phyloP scores from a whole-genome alignment of 2,329 filamentous ascomycete species.

The Tolypocladium ophioglossoides region DNA sequence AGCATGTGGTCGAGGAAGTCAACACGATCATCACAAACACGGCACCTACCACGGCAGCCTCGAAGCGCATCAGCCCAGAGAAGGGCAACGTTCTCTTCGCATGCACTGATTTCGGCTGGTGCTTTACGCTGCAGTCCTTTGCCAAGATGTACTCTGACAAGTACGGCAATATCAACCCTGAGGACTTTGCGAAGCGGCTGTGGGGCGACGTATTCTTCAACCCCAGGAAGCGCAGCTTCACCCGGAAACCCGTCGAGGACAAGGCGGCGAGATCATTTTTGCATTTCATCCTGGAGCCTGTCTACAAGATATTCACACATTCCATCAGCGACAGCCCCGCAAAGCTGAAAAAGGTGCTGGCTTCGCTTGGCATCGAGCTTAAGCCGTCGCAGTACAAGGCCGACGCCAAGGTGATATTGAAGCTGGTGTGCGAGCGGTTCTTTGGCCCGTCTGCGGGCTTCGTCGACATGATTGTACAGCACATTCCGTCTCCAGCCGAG shows the following conservation, averaged over 20 bases:
- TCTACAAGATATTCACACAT: constrained; percentile 95
- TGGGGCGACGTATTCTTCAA: constrained; percentile 99
- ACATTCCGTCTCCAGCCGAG: constrained; percentile 77
- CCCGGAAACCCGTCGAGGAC: constrained; percentile 74
- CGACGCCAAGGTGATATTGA: constrained; percentile 81
- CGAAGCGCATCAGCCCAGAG: constrained; percentile 78
- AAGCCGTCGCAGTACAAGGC: constrained; percentile 89
- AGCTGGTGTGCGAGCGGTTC: constrained; percentile 87
- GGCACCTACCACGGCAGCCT: constrained; percentile 69
- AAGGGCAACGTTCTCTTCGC: constrained; percentile 98
- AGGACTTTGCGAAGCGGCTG: constrained; percentile 73
- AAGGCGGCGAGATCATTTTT: constrained; percentile 79
- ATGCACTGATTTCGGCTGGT: constrained; percentile 90
- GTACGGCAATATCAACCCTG: constrained; percentile 69
- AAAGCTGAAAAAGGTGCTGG: constrained; percentile 70
- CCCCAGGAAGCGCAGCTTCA: constrained; percentile 80
- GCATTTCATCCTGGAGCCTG: constrained; percentile 88
- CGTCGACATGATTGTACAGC: constrained; percentile 87
- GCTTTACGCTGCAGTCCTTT: constrained; percentile 88
- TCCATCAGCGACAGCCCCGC: constrained; percentile 85
- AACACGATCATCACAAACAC: constrained; percentile 91
- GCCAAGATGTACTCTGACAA: constrained; percentile 92
- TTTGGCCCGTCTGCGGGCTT: constrained; percentile 85
- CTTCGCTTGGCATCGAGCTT: constrained; percentile 67
- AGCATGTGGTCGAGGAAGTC: constrained; percentile 96